phyloP scores from a whole-genome alignment of 2,329 filamentous ascomycete genomes.

The Pseudogymnoascus pannorum region DNA sequence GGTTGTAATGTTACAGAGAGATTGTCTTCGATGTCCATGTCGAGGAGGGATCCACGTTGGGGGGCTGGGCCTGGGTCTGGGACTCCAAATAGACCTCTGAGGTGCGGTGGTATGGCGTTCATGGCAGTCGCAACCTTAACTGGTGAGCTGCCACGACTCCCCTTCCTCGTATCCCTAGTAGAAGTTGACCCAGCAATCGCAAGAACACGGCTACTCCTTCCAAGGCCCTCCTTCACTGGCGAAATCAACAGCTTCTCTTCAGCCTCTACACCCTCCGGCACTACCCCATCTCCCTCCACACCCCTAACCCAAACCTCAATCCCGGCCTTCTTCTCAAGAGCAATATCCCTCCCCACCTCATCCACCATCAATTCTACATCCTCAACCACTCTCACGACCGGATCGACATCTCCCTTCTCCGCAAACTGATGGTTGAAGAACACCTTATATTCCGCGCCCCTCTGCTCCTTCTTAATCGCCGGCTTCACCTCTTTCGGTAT shows the following conservation, averaged over 20 bases:
- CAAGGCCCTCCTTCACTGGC: neutral
- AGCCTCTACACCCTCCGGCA: neutral
- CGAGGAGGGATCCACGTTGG: neutral
- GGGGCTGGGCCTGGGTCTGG: neutral
- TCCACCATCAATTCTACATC: neutral
- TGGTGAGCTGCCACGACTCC: neutral
- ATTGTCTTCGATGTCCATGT: neutral
- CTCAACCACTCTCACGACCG: neutral
- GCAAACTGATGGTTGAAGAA: neutral
- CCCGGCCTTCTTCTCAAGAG: neutral
- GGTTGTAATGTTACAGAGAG: neutral
- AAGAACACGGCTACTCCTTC: neutral
- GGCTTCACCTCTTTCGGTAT: slow-evolving; percentile 12
- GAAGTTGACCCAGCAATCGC: neutral
- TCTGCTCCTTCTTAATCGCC: neutral
- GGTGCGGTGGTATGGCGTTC: neutral
- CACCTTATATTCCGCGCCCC: neutral
- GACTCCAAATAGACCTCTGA: neutral
- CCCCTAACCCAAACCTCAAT: neutral
- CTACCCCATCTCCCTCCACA: neutral
- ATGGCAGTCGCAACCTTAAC: neutral
- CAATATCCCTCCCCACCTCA: neutral
- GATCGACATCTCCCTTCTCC: neutral
- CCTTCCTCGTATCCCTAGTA: neutral
- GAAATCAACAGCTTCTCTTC: neutral